Base-by-base conservation (phyloP, 768 basidiomycete genomes). In the Mycena galopus region DNA sequence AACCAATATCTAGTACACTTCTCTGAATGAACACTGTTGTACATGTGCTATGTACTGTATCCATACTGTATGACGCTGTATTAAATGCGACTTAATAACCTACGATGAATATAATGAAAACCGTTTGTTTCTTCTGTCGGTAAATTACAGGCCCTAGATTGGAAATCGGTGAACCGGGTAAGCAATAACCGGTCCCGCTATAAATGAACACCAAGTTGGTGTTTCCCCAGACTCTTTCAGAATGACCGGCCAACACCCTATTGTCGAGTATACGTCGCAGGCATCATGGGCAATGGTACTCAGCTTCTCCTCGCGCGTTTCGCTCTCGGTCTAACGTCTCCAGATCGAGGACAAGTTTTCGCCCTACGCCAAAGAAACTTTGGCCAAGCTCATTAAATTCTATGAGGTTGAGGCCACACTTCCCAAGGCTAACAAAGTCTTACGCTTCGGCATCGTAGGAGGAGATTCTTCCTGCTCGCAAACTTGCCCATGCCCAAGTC, bases 301-400 rank as follows among this genome's bases (percentile, higher is more conserved):
- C 33, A 21, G 17, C 19, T 33, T 27, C 55, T 47, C 50, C 17
- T 32, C 2, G 14, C 3, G 19, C 56, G 19, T 21, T 27, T 17
- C 47, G 50, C 30, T 58, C 37, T 25, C 21, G 32, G 10, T 29
- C 60, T 61, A 53, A 71, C 42, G 58, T 29, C 23, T 55, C 12
- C 42, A 96, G 94, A 84, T 97, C 70, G 94, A 97, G 84, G 93
- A 95, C 88, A 96, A 95, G 84, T 95, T 99, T 88, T 95, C 96
- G 8, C 89, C 92, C 9, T 94, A 88, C 77, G 98, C 93, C 25
- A 97, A 96, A 82, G 93, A 96, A 77, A 94, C 90, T 6, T 86
- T 99, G 44, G 88, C 90, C 42, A 96, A 92, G 77, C 89, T 99
- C 60, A 88, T 97, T 78, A 84, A 84, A 37, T 99, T 99, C 81